These are phyloP conservation scores for Senna siamea DNA, from an alignment of 306 rosid genomes.

Conservation along the genomic window DNA sequence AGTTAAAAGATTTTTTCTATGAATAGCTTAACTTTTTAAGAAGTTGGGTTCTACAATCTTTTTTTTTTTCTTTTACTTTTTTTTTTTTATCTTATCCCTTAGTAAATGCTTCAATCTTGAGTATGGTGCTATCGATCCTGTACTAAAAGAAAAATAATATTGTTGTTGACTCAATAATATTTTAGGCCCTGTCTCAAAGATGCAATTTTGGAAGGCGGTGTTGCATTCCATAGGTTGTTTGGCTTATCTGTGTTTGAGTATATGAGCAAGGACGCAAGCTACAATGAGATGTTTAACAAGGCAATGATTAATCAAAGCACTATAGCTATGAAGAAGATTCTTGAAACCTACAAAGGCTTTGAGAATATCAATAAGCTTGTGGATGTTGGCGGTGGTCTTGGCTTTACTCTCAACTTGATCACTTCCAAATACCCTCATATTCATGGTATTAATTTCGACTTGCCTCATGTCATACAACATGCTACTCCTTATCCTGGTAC, in stretches of 20 bases:
- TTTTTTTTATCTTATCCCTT: no score
- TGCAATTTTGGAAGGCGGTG: slow-evolving; percentile 40
- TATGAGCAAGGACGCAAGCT: slow-evolving; percentile 9
- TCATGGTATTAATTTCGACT: not conserved
- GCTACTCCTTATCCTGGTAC: not conserved
- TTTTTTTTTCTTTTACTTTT: no score
- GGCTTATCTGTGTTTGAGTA: slow-evolving; percentile 34
- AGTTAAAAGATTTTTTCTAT: no score
- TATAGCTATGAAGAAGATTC: slow-evolving; percentile 19
- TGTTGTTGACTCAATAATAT: no score
- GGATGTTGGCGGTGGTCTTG: slow-evolving; percentile 13
- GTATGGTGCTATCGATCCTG: no score
- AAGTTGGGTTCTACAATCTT: no score
- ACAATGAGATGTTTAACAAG: slow-evolving; percentile 37
- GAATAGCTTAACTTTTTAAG: no score
- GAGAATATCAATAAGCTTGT: slow-evolving; percentile 26
- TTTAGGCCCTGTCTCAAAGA: slow-evolving; percentile 37
- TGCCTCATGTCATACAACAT: not conserved
- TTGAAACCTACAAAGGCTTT: slow-evolving; percentile 42
- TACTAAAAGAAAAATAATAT: no score
- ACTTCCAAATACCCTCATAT: slow-evolving; percentile 11
- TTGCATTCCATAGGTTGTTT: slow-evolving; percentile 37
- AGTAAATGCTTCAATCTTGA: no score
- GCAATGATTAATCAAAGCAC: slow-evolving; percentile 42
- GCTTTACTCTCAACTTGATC: not conserved